Evolutionary conservation across 2,329 filamentous ascomycete species (phyloP), one percentile per base, ranked within the genome.

Genomic region (Thelonectria rubi): DNA sequence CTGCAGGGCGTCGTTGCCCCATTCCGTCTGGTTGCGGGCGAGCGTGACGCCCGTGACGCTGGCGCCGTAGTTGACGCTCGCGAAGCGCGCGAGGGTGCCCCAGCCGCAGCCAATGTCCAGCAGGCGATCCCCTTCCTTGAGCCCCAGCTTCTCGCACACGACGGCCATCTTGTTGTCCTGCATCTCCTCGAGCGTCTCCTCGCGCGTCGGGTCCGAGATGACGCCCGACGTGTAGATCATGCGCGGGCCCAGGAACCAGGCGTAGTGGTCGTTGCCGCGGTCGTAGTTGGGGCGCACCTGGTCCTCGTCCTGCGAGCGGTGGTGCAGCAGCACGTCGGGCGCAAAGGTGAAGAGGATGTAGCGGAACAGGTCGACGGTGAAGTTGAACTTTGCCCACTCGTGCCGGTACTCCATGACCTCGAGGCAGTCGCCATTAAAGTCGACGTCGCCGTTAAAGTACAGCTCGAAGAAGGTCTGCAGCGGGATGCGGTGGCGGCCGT

Each of bases 181-280:
- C 57, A 97, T 86, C 79, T 97, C 85, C 80, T 97, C 94, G n/a
- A 97, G 88, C 15, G 88, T 87, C 80, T 97, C 94, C 79, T 97
- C 94, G 65, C 84, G 85, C 77, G 89, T 89, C 77, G 91, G 86
- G 77, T 97, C 92, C 60, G 90, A 90, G 75, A 97, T 95, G 71
- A 97, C 83, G 69, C 94, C 94, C 26, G 91, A 94, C 47, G 94
- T 97, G 83, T 97, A 97, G 78, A 97, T 92, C 94, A 97, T 97
- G 74, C 94, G 93, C 64, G 94, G 94, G 64, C 94, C 94, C 61
- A 97, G 86, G 84, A 97, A 97, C 93, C 93, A 97, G 74, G 88
- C 90, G 82, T 97, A 97, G 81, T 97, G 97, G 78, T 97, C 94
- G 76, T 97, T 93, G 74, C 94, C 94, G 69, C 92, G 89, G 83